phyloP scores from a whole-genome alignment of 257 asterid genomes.

The Solanum rostratum region DNA sequence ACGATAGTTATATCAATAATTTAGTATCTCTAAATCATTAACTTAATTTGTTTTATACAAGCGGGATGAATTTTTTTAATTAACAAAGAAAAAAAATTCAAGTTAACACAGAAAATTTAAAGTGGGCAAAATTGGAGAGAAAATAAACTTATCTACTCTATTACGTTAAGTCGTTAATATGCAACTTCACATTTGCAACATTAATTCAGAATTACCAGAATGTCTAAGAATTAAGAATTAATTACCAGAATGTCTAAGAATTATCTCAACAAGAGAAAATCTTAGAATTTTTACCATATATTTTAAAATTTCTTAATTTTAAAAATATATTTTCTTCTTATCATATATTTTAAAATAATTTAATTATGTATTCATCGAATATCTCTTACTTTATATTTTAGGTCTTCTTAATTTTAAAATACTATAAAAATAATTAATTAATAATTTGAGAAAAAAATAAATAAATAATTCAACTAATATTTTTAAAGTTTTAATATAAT shows the following conservation, averaged over 20 bases:
- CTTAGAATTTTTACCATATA: not conserved
- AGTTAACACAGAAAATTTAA: not conserved
- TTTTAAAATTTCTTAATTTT: too few relatives aligned
- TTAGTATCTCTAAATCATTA: not conserved
- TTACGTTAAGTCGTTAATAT: not conserved
- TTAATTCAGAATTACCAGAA: not conserved
- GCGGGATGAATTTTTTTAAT: too few relatives aligned
- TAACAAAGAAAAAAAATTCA: not conserved
- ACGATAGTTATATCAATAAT: not conserved
- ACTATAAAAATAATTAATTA: too few relatives aligned
- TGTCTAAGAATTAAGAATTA: too few relatives aligned
- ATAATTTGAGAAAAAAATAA: too few relatives aligned
- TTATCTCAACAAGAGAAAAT: too few relatives aligned
- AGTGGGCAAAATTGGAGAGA: not conserved
- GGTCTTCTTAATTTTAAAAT: not conserved
- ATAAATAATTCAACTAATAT: too few relatives aligned
- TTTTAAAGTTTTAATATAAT: too few relatives aligned
- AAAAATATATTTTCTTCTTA: too few relatives aligned
- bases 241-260: not conserved
- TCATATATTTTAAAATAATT: too few relatives aligned
- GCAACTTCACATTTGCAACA: not conserved
- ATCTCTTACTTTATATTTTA: not conserved
- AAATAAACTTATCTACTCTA: not conserved
- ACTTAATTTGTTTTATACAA: too few relatives aligned
- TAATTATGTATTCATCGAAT: not conserved